Base-by-base conservation (phyloP, 192 early-diverging fungal species). In the Phycomyces blakesleeanus region DNA sequence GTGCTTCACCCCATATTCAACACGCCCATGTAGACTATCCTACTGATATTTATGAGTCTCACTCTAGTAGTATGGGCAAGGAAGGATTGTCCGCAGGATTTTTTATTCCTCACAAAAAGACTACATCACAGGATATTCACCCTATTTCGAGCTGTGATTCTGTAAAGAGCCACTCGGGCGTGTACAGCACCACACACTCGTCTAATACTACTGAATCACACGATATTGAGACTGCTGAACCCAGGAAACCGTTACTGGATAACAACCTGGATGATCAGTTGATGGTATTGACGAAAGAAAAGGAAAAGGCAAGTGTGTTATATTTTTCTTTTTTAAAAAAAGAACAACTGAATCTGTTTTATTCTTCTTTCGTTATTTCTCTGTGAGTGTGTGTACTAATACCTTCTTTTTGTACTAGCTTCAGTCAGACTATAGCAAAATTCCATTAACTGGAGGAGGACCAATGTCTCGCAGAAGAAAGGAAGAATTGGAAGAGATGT, bases 391-490 rank as follows among this genome's bases (percentile, higher is more conserved):
- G 47, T 20, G 55, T 24, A 59, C 26, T 51, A 29, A 21, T 22
- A 49, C 14, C 24, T 27, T 55, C 26, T 53, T 27, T 44, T 59
- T 34, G 18, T 64, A 40, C 40, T 63, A 81, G 74, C 64, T 82
- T 5, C 76, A 79, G 60, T 76, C 77, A 8, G 71, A 76, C 63
- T 64, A 79, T 59, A 72, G 71, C 55, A 79, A 79, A 60, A 78
- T 82, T 14, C 81, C 81, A 7, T 67, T 82, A 24, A 63, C 75
- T 0, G 81, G 81, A 54, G 78, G 81, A 14, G 81, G 81, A 25
- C 77, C 77, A 12, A 71, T 68, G 62, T 70, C 76, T 20, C 70
- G 81, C 39, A 50, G 66, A 50, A 76, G 78, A 57, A 67, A 62
- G 22, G 81, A 82, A 37, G 74, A 78, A 42, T 55, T 82, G 27